phyloP scores from a whole-genome alignment of 805 yeast genomes.

The Sugiyamaella boreocaroliniensis region DNA sequence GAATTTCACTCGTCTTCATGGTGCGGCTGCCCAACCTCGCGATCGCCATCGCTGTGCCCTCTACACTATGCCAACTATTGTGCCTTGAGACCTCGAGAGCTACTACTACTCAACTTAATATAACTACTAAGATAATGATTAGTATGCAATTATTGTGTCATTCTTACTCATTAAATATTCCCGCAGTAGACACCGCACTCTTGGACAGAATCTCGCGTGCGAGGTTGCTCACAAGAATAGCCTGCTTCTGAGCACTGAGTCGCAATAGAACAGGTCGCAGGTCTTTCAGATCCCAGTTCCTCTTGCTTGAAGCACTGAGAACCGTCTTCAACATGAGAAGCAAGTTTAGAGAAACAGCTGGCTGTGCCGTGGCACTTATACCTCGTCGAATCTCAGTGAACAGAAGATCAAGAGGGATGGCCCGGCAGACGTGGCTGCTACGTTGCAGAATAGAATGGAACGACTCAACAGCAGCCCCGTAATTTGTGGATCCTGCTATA shows the following conservation, averaged over 20 bases:
- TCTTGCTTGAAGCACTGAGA: not conserved
- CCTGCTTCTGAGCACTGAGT: not conserved
- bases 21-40: too few relatives aligned
- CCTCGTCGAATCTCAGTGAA: not conserved
- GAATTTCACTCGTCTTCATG: not conserved
- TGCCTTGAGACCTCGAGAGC: too few relatives aligned
- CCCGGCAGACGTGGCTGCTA: conserved; percentile 13
- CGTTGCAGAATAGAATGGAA: conserved; percentile 14
- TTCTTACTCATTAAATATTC: too few relatives aligned
- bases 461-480: conserved; percentile 18
- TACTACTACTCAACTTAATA: too few relatives aligned
- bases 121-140: too few relatives aligned
- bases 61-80: too few relatives aligned
- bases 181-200: too few relatives aligned
- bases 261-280: not conserved
- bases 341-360: not conserved
- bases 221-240: not conserved
- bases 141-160: too few relatives aligned
- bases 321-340: not conserved
- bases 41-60: too few relatives aligned
- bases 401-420: conserved; percentile 6
- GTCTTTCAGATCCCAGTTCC: not conserved
- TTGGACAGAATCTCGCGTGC: not conserved
- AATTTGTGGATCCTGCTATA: conserved; percentile 12
- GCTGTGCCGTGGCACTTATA: not conserved